phyloP scores from a whole-genome alignment of 805 yeast genomes.

The Alloascoidea africana region DNA sequence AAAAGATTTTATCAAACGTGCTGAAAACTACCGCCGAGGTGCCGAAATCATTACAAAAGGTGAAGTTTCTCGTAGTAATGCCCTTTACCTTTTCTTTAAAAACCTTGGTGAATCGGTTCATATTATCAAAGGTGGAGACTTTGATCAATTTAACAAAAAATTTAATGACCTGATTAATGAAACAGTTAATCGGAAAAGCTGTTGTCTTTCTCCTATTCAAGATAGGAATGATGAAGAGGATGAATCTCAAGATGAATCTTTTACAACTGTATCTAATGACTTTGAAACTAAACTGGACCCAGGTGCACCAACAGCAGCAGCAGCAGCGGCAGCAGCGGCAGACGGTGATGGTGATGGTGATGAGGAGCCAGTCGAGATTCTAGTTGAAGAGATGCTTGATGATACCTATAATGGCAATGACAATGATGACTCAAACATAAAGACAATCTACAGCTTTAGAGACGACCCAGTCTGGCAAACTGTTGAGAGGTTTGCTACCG shows the following conservation, averaged over 20 bases:
- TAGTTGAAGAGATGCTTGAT: too few relatives aligned
- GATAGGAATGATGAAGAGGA: neutral
- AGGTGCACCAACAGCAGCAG: too few relatives aligned
- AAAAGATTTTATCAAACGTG: conserved; percentile 41
- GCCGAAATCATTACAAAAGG: conserved; percentile 22
- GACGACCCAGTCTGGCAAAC: neutral
- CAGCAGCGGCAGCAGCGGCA: too few relatives aligned
- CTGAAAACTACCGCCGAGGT: conserved; percentile 30
- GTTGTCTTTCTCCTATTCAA: neutral
- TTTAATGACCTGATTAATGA: neutral
- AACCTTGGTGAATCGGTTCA: conserved; percentile 21
- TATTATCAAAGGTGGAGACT: conserved; percentile 17
- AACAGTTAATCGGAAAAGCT: too few relatives aligned
- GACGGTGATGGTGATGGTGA: too few relatives aligned
- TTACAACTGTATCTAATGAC: too few relatives aligned
- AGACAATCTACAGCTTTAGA: conserved; percentile 1
- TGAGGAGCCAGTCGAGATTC: neutral
- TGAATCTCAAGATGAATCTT: neutral
- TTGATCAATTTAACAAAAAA: conserved; percentile 7
- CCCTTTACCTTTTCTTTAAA: conserved; percentile 15
- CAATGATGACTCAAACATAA: too few relatives aligned
- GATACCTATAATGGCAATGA: too few relatives aligned
- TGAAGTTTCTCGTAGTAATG: conserved; percentile 17
- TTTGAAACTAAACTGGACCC: too few relatives aligned
- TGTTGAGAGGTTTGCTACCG: neutral